Evolutionary conservation across 495 filamentous ascomycete genomes (phyloP).

Genomic region (Xylaria cubensis): DNA sequence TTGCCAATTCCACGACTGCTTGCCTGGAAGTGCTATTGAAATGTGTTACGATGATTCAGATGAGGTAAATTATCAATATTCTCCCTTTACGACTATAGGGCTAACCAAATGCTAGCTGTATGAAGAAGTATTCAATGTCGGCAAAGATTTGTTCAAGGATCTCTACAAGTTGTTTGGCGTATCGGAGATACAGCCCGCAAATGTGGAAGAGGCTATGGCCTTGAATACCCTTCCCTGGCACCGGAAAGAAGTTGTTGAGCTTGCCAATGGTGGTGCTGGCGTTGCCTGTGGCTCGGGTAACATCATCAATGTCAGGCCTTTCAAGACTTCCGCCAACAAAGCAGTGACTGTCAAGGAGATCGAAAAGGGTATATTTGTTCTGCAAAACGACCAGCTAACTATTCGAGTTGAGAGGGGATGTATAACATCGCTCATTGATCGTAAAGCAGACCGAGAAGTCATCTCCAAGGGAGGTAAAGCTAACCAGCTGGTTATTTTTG

Average conservation of each 20-base stretch:
- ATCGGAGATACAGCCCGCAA: slow-evolving; percentile 41
- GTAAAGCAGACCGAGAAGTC: slow-evolving; percentile 71
- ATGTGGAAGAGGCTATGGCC: slow-evolving; percentile 53
- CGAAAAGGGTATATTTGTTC: slow-evolving; percentile 72
- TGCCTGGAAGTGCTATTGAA: slow-evolving; percentile 93
- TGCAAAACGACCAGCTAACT: slow-evolving; percentile 76
- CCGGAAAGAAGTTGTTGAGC: slow-evolving; percentile 71
- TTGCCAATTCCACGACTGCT: slow-evolving; percentile 96
- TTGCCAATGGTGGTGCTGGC: slow-evolving; percentile 56
- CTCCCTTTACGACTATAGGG: neutral
- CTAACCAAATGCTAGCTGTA: slow-evolving; percentile 66
- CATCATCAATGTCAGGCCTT: slow-evolving; percentile 55
- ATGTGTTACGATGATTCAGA: slow-evolving; percentile 97
- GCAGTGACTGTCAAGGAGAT: slow-evolving; percentile 69
- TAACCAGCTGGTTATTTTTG: slow-evolving; percentile 92
- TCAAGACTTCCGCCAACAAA: slow-evolving; percentile 50
- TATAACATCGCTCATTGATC: slow-evolving; percentile 84
- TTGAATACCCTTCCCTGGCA: slow-evolving; percentile 88
- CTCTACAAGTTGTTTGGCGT: slow-evolving; percentile 73
- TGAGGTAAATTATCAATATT: slow-evolving; percentile 54
- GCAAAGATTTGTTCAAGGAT: slow-evolving; percentile 70
- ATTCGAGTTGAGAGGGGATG: slow-evolving; percentile 74
- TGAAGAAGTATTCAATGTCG: slow-evolving; percentile 78
- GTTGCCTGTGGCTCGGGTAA: slow-evolving; percentile 58
- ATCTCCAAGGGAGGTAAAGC: slow-evolving; percentile 81